Conservation (phyloP, 768 basidiomycete genomes). For the Auriculariales sp. region DNA sequence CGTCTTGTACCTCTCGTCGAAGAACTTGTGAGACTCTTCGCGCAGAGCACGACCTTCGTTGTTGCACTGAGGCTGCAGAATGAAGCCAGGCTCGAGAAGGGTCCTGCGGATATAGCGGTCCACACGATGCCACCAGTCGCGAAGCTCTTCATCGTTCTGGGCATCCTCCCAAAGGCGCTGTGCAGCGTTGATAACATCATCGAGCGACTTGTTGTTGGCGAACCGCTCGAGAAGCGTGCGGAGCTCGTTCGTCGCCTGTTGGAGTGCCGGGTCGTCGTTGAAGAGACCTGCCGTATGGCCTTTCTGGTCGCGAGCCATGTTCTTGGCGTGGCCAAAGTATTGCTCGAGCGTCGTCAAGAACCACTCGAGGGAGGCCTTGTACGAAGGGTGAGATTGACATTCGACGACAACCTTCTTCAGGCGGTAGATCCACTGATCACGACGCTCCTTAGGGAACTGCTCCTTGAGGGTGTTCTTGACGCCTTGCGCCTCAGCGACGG, state of each 20-base stretch:
- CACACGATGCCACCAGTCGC: constrained; percentile 54
- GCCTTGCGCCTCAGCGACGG: constrained; percentile 37
- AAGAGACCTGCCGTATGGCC: constrained; percentile 2
- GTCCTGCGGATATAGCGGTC: constrained; percentile 55
- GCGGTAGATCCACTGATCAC: constrained; percentile 87
- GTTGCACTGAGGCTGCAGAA: constrained; percentile 66
- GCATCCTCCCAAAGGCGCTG: constrained; percentile 63
- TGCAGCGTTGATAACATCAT: constrained; percentile 53
- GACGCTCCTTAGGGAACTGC: constrained; percentile 81
- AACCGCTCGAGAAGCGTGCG: constrained; percentile 83
- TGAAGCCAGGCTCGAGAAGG: constrained; percentile 70
- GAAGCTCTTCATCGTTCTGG: constrained; percentile 55
- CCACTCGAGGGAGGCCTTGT: constrained; percentile 72
- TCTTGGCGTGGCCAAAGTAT: constrained; percentile 40
- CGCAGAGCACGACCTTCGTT: constrained; percentile 45
- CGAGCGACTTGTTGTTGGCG: constrained; percentile 57
- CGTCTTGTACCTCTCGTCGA: constrained; percentile 51
- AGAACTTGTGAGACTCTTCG: constrained; percentile 57
- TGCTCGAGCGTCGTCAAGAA: constrained; percentile 46
- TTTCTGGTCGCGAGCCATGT: constrained; percentile 16
- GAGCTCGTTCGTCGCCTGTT: constrained; percentile 43
- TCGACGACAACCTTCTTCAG: constrained; percentile 89
- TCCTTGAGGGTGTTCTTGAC: constrained; percentile 58
- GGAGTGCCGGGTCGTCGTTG: constrained; percentile 38
- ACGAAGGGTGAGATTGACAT: constrained; percentile 84